Conservation (phyloP, 2,329 filamentous ascomycete genomes). For the Pseudogymnoascus sp. region DNA sequence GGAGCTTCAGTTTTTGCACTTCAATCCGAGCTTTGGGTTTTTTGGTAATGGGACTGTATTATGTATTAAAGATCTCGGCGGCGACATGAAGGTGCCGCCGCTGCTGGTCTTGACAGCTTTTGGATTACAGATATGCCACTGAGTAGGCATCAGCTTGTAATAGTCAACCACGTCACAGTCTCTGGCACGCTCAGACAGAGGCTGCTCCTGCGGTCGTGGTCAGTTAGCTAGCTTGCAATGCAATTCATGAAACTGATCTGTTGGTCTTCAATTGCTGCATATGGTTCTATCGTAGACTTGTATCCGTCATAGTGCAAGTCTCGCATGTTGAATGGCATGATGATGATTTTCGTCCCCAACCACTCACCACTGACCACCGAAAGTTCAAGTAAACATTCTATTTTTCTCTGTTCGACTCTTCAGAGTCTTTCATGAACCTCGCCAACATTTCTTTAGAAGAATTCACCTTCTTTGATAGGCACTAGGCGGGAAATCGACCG, state of each 20-base stretch:
- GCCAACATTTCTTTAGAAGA: neutral
- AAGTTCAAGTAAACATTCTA: neutral
- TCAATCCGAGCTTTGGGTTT: neutral
- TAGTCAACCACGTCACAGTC: neutral
- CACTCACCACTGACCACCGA: neutral
- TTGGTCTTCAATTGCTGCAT: neutral
- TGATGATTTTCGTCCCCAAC: neutral
- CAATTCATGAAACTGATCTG: conserved; percentile 5
- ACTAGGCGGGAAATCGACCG: neutral
- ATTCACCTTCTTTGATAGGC: neutral
- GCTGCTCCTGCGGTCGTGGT: neutral
- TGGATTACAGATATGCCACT: conserved; percentile 8
- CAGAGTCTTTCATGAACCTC: neutral
- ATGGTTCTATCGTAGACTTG: neutral
- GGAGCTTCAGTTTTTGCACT: neutral
- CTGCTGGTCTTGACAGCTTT: neutral
- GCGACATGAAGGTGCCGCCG: neutral
- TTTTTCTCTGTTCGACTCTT: neutral
- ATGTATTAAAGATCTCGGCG: neutral
- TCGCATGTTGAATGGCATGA: neutral
- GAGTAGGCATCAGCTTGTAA: conserved; percentile 4
- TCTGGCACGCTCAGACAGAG: conserved; percentile 2
- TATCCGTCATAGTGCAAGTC: neutral
- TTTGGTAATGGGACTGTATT: conserved; percentile 7
- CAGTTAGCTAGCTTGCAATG: conserved; percentile 7